Evolutionary conservation across 1,284 basidiomycete species (phyloP), one percentile per base, ranked within the genome.

Genomic region (Kwoniella shivajii): DNA sequence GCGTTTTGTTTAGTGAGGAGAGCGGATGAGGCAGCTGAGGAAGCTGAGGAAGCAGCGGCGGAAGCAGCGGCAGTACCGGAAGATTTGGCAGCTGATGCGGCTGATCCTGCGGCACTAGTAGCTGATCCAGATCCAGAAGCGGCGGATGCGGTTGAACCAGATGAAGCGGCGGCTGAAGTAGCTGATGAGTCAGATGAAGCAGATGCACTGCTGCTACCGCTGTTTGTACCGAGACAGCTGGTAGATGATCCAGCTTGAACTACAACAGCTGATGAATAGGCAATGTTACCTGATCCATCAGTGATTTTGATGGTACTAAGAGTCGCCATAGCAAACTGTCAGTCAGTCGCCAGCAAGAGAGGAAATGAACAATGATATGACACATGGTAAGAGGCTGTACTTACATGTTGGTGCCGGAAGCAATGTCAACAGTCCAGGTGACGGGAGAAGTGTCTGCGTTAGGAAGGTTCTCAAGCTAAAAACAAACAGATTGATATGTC

Each of bases 381-480:
- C 29, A 14, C 11, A 29, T 29, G 7, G 13, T 11, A 11, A 31
- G 9, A 13, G 13, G 33, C 42, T 64, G 60, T 34, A 76, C 84
- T 66, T 70, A 89, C 88, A 89, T 78, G 38, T 74, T 65, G 30
- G 83, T 84, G 34, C 81, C 82, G 0, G 78, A 48, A 2, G 73
- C 60, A 22, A 89, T 67, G 72, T 88, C 81, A 48, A 85, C 85
- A 14, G 45, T 75, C 88, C 88, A 91, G 13, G 87, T 88, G 63
- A 79, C 66, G 36, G 69, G 74, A 13, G 76, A 84, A 1, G 78
- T 82, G 6, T 66, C 65, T 60, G 82, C 81, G 4, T 72, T 54
- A 18, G 82, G 79, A 69, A 88, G 86, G 24, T 80, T 67, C 76
- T 84, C 83, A 54, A 87, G 56, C 86, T 66, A 38, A 18, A 44